Conservation (phyloP, 768 basidiomycete genomes). For the Lyophyllum semitale region DNA sequence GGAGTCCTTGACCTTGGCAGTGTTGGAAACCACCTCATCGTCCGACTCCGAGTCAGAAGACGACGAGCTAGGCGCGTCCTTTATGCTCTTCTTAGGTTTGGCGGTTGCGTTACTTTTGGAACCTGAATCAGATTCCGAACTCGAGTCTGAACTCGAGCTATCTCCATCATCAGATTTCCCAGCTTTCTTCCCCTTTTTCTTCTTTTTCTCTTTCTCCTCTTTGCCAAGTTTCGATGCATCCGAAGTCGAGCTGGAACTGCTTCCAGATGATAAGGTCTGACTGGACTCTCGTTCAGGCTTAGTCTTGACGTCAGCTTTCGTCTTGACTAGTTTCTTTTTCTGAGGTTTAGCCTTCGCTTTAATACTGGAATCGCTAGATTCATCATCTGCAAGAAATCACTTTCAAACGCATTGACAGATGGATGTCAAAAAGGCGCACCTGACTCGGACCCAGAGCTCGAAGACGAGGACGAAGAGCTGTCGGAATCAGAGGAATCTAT, state of each 20-base stretch:
- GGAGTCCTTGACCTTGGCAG: not conserved
- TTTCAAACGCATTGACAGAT: constrained; percentile 9
- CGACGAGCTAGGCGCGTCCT: not conserved
- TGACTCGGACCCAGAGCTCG: constrained; percentile 30
- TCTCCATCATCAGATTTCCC: constrained; percentile 5
- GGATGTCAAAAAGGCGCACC: constrained; percentile 15
- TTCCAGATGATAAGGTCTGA: constrained; percentile 21
- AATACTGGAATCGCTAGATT: constrained; percentile 33
- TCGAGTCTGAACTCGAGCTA: constrained; percentile 24
- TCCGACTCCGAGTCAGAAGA: constrained; percentile 8
- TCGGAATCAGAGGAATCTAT: constrained; percentile 20
- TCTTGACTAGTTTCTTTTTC: constrained; percentile 12
- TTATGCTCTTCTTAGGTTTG: constrained; percentile 1
- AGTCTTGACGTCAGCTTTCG: constrained; percentile 5
- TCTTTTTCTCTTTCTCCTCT: constrained; percentile 16
- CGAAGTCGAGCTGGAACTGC: constrained; percentile 14
- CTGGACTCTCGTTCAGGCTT: constrained; percentile 17
- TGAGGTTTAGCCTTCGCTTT: constrained; percentile 3
- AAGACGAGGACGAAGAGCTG: constrained; percentile 21
- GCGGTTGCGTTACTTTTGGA: not conserved
- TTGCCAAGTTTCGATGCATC: constrained; percentile 11
- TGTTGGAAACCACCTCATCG: constrained; percentile 2
- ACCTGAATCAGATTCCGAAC: constrained; percentile 19
- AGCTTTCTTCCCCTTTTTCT: constrained; percentile 1
- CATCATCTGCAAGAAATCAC: constrained; percentile 28